These are phyloP conservation scores for Wickerhamomyces alni DNA, from an alignment of 805 yeast genomes.

Conservation along the genomic window DNA sequence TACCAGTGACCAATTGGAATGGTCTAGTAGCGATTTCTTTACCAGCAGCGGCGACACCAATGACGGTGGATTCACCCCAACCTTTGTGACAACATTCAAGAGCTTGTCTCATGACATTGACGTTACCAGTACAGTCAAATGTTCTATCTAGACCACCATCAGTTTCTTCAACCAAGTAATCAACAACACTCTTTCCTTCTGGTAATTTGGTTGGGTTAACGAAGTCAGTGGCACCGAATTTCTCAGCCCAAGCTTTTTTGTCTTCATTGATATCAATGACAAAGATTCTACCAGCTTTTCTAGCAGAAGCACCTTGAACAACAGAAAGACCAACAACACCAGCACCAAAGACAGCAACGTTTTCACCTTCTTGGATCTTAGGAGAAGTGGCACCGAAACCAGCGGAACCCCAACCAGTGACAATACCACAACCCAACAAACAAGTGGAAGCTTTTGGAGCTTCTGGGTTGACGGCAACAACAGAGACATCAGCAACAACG, in stretches of 20 bases:
- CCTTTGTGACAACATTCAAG: slow-evolving; percentile 98
- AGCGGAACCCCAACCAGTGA: slow-evolving; percentile 98
- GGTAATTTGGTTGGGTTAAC: slow-evolving; percentile 77
- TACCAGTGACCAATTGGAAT: slow-evolving; percentile 97
- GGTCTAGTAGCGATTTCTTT: slow-evolving; percentile 96
- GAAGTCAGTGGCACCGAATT: slow-evolving; percentile 95
- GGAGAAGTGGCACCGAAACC: slow-evolving; percentile 98
- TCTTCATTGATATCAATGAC: slow-evolving; percentile 83
- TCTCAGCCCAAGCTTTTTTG: slow-evolving; percentile 78
- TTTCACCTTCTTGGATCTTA: slow-evolving; percentile 83
- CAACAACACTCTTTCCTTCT: slow-evolving; percentile 71
- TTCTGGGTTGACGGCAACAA: slow-evolving; percentile 80
- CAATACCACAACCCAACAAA: slow-evolving; percentile 95
- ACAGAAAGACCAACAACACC: slow-evolving; percentile 97
- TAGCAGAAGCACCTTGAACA: slow-evolving; percentile 86
- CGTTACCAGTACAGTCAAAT: slow-evolving; percentile 98
- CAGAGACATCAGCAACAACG: slow-evolving; percentile 95
- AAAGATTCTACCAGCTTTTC: slow-evolving; percentile 76
- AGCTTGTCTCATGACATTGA: slow-evolving; percentile 90
- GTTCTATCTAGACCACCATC: slow-evolving; percentile 97
- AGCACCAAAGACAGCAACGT: slow-evolving; percentile 94
- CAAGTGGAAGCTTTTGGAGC: slow-evolving; percentile 87
- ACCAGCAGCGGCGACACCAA: slow-evolving; percentile 99
- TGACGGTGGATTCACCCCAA: slow-evolving; percentile 93
- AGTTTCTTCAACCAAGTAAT: slow-evolving; percentile 78